These are phyloP conservation scores for Dipodascus geniculatus DNA, from an alignment of 805 yeast species.

Conservation along the genomic window DNA sequence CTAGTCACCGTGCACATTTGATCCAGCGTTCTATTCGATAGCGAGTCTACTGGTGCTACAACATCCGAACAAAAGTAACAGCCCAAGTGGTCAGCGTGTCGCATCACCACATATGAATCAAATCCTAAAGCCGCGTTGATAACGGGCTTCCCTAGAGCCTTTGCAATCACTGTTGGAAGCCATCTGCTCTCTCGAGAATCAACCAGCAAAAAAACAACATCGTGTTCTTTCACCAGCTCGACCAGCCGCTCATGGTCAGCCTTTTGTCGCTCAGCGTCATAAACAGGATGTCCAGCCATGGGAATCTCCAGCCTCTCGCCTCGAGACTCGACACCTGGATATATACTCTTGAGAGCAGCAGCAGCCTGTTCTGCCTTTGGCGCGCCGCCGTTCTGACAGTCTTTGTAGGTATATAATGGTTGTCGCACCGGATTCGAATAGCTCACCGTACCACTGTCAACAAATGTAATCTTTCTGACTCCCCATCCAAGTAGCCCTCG, in stretches of 20 bases:
- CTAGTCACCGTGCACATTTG: conserved; percentile 99
- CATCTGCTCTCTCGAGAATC: conserved; percentile 95
- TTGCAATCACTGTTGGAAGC: conserved; percentile 85
- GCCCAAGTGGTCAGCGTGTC: conserved; percentile 66
- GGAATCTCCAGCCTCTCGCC: conserved; percentile 74
- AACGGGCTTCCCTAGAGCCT: conserved; percentile 56
- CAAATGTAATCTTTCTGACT: conserved; percentile 69
- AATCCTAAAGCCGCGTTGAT: conserved; percentile 92
- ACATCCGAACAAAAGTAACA: conserved; percentile 96
- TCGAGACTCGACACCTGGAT: conserved; percentile 58
- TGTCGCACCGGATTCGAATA: conserved; percentile 94
- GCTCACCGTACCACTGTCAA: conserved; percentile 82
- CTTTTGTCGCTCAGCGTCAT: conserved; percentile 39
- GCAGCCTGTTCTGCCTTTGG: conserved; percentile 78
- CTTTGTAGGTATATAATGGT: conserved; percentile 72
- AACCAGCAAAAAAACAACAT: conserved; percentile 69
- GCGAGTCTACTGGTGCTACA: conserved; percentile 82
- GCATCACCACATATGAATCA: conserved; percentile 85
- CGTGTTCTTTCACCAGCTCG: conserved; percentile 51
- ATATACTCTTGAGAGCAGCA: conserved; percentile 52
- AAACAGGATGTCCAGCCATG: conserved; percentile 88
- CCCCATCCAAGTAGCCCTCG: conserved; percentile 93
- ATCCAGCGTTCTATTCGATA: conserved; percentile 81
- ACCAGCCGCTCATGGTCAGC: conserved; percentile 42
- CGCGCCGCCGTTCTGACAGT: conserved; percentile 63